Conservation (phyloP, 495 filamentous ascomycete genomes). For the Haplographium delicatum region DNA sequence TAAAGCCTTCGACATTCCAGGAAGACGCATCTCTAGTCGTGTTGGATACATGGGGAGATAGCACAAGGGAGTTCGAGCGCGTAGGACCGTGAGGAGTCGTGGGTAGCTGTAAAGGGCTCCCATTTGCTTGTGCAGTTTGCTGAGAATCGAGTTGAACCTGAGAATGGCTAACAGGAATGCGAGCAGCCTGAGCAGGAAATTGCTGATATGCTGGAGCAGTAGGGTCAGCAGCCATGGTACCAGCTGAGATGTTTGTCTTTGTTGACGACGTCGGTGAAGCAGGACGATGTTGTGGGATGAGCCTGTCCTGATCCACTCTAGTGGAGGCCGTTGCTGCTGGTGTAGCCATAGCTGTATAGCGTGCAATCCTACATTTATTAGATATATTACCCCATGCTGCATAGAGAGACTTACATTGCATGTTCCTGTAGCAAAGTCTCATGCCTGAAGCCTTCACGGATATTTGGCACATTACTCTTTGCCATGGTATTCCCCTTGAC, state of each 20-base stretch:
- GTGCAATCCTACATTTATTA: conserved; percentile 38
- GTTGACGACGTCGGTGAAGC: conserved; percentile 17
- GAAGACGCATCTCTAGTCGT: conserved; percentile 7
- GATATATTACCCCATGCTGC: too few relatives aligned
- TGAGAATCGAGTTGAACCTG: conserved; percentile 13
- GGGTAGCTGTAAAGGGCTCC: conserved; percentile 15
- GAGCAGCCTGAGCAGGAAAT: conserved; percentile 26
- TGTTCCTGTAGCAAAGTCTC: conserved; percentile 77
- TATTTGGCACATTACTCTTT: conserved; percentile 93
- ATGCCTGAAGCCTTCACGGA: conserved; percentile 82
- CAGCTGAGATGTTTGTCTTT: conserved; percentile 18
- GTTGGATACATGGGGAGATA: conserved; percentile 12
- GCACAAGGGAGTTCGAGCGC: conserved; percentile 18
- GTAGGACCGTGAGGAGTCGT: conserved; percentile 25
- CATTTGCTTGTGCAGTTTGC: conserved; percentile 15
- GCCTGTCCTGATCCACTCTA: conserved; percentile 19
- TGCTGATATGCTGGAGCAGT: conserved; percentile 16
- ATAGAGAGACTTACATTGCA: conserved; percentile 65
- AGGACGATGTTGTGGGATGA: conserved; percentile 2
- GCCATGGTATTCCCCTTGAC: conserved; percentile 80
- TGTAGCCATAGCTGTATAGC: conserved; percentile 34
- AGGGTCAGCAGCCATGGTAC: neutral
- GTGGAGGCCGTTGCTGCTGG: conserved; percentile 12
- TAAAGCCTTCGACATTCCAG: conserved; percentile 25
- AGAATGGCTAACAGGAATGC: conserved; percentile 19